Base-by-base conservation (phyloP, 345 rosid species). In the Gossypium anomalum region DNA sequence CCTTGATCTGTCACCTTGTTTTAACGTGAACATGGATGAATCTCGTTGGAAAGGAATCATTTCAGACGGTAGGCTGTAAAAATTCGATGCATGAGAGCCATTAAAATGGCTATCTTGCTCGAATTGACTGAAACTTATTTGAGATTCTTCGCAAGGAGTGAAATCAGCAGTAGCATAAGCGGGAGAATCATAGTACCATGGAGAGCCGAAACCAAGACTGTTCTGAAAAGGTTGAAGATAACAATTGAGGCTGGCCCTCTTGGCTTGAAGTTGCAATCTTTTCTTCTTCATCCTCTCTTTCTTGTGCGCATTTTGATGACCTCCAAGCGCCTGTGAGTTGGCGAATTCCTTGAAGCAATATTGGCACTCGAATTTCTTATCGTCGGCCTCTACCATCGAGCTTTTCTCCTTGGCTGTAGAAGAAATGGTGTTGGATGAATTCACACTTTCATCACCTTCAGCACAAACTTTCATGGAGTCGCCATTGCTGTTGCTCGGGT, bases 301-400 rank as follows among this genome's bases (percentile, higher is more conserved):
- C 79, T 95, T 95, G 84, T 95, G 99, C 3, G 99, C 99, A 84
- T 95, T 95, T 76, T 95, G 99, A 79, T 95, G 99, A 63, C 99
- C 99, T 13, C 98, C 98, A 15, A 94, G 82, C 10, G 98, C 98
- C 80, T 94, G 98, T 11, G 98, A 94, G 68, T 94, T 94, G 4
- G 93, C 88, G 59, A 94, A 94, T 78, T 89, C 98, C 80, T 94
- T 89, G 72, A 82, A 85, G 76, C 98, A 94, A 68, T 88, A 94
- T 53, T 92, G 98, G 64, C 98, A 94, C 90, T 92, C 97, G 73
- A 91, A 89, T 63, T 86, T 91, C 82, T 89, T 91, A 41, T 76
- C 71, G 23, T 82, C 84, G 0, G 62, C 29, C 34, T 67, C 77
- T 12, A 16, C 68, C 6, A 41, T 9, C 15, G 75, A 19, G 55